Evolutionary conservation across 768 basidiomycete genomes (phyloP).

Genomic region (Pulveroboletus sp.): DNA sequence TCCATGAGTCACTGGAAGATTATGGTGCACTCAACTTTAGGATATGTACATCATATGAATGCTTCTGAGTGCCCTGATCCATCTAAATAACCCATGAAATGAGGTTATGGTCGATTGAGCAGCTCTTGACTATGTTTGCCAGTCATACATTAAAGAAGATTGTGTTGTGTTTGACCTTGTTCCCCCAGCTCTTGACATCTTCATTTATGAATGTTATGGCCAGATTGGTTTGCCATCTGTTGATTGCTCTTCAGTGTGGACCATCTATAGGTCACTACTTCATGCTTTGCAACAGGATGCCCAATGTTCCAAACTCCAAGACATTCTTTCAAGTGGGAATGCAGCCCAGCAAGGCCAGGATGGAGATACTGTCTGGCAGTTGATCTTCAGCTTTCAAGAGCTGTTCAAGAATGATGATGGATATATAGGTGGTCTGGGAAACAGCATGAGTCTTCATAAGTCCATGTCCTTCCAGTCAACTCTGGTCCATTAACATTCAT

Average conservation of each 20-base stretch:
- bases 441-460: neutral
- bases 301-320: too few species aligned
- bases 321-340: too few species aligned
- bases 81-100: neutral
- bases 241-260: too few species aligned
- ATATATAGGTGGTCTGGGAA: neutral
- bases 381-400: neutral
- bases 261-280: too few species aligned
- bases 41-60: slow-evolving; percentile 15
- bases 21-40: slow-evolving; percentile 34
- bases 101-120: neutral
- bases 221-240: neutral
- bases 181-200: neutral
- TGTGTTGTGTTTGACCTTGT: neutral
- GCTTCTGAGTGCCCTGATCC: too few species aligned
- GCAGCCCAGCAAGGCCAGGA: too few species aligned
- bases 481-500: too few species aligned
- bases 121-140: neutral
- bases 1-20: slow-evolving; percentile 26
- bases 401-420: neutral
- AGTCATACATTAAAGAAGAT: neutral
- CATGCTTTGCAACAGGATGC: too few species aligned
- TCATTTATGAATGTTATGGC: neutral
- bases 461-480: neutral
- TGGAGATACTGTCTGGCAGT: neutral